Evolutionary conservation across 139 green algal species (phyloP), one percentile per base, ranked within the genome.

Genomic region (Haematococcus sp.): DNA sequence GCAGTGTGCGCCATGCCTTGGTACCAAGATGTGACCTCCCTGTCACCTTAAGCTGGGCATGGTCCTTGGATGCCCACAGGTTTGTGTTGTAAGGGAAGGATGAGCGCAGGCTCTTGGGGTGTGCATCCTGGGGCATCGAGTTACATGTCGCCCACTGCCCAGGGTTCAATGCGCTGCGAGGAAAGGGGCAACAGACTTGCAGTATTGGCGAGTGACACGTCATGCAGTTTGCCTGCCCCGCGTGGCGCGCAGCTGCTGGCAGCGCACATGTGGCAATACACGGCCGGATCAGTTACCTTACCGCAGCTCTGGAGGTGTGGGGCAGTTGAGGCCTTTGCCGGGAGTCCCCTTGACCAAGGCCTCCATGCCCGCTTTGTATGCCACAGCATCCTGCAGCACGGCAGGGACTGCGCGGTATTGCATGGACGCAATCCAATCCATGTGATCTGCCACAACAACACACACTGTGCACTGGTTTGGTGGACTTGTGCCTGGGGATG

Each of bases 41-140:
- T 49, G 40, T 13, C 27, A 71, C n/a, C 31, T 67, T 55, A 2
- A 71, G 4, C 0, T 22, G 19, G 1, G 30, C 9, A n/a, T 43
- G 44, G 4, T 58, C 54, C 33, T 34, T 55, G 11, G 54, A 13
- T 4, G 31, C 32, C 67, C 65, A 79, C 54, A 80, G 74, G 59
- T 80, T 80, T 30, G 74, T 80, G 58, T 80, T 80, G 74, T 61
- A 74, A 5, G 40, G 17, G 31, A 74, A 73, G 22, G n/a, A 49
- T 0, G 72, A 70, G 1, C 74, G 55, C 22, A 80, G 56, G 15
- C 56, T 54, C 67, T 77, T 68, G 4, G 58, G 58, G 69, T 35
- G 55, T 9, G 40, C 35, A 35, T 71, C 65, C 43, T 58, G 31
- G 9, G 65, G 65, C 65, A 71, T 58, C 4, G 9, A 15, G 13